Conservation (phyloP, 164 flowering plant species). For the Annona cherimola region DNA sequence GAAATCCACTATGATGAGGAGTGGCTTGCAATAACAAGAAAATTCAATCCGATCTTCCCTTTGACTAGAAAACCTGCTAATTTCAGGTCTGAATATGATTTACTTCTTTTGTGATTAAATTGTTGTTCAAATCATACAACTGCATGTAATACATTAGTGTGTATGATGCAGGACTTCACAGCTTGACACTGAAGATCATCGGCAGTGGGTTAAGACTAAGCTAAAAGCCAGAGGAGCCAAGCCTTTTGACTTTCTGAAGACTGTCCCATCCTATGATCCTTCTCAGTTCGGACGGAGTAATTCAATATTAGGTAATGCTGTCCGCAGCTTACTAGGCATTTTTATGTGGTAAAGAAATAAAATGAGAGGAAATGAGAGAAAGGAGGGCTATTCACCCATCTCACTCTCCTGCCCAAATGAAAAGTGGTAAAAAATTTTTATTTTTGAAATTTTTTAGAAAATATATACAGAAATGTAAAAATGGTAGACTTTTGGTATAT, state of each 20-base stretch:
- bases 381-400: no score
- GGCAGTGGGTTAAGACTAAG: slow-evolving; percentile 54
- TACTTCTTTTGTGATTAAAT: neutral
- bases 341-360: neutral
- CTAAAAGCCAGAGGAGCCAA: slow-evolving; percentile 54
- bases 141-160: neutral
- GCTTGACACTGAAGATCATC: slow-evolving; percentile 47
- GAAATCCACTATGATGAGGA: slow-evolving; percentile 92
- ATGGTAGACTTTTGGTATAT: no score
- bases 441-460: no score
- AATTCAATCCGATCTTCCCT: slow-evolving; percentile 57
- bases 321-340: neutral
- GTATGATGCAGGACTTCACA: slow-evolving; percentile 31
- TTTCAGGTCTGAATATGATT: slow-evolving; percentile 42
- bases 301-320: slow-evolving; percentile 36
- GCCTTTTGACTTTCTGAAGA: slow-evolving; percentile 67
- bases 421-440: neutral
- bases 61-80: slow-evolving; percentile 31
- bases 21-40: slow-evolving; percentile 85
- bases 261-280: slow-evolving; percentile 58
- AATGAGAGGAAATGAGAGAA: no score
- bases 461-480: no score
- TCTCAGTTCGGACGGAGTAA: slow-evolving; percentile 25
- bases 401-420: neutral
- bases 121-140: neutral